Conservation (phyloP, 768 basidiomycete species). For the Boletellus sp. region DNA sequence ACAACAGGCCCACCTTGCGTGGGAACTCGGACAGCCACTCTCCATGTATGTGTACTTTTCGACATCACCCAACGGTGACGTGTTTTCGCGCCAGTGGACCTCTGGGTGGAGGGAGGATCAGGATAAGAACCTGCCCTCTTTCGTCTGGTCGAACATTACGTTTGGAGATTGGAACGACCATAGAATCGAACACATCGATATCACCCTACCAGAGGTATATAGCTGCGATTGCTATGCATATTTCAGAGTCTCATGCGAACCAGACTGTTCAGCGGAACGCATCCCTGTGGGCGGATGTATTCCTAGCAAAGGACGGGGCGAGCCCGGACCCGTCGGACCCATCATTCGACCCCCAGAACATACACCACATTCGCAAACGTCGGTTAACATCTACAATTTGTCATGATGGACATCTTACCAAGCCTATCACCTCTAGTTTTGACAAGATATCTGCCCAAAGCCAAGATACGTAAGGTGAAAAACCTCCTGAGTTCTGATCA, state of each 20-base stretch:
- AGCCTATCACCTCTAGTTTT: conserved; percentile 52
- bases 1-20: conserved; percentile 49
- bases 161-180: conserved; percentile 74
- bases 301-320: conserved; percentile 61
- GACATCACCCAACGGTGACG: conserved; percentile 57
- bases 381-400: conserved; percentile 24
- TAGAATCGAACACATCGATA: conserved; percentile 50
- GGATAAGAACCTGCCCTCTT: conserved; percentile 55
- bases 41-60: conserved; percentile 75
- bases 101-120: conserved; percentile 45
- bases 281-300: conserved; percentile 81
- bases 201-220: conserved; percentile 67
- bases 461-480: conserved; percentile 76
- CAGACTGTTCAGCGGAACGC: conserved; percentile 78
- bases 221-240: background rate
- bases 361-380: conserved; percentile 79
- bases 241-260: conserved; percentile 4
- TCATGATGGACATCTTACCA: conserved; percentile 2
- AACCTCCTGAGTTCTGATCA: conserved; percentile 58
- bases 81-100: conserved; percentile 56
- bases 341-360: conserved; percentile 48
- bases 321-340: conserved; percentile 60
- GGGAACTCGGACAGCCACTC: conserved; percentile 57
- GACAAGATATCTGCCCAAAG: conserved; percentile 76
- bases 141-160: conserved; percentile 74